A percentile compares a stretch with the other conserved stretches of the same genome.
Evolutionary conservation across 345 rosid genomes (phyloP).

Genomic region (Euphorbia peplus): DNA sequence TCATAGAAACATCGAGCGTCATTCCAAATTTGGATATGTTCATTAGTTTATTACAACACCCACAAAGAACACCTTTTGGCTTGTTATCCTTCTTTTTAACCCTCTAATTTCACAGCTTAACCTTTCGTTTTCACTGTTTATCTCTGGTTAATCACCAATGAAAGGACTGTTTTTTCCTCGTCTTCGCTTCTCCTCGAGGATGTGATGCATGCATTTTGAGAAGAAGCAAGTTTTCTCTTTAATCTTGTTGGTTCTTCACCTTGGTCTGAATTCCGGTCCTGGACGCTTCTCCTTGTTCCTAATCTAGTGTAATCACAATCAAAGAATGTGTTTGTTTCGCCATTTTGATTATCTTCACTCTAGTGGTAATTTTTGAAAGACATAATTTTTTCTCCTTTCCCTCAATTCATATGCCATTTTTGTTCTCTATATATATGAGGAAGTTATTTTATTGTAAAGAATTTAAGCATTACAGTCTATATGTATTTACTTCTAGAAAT

Average conservation of each 20-base stretch:
- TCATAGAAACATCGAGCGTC: constrained; percentile 6
- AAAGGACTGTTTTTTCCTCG: constrained; percentile 12
- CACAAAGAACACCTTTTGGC: constrained; percentile 16
- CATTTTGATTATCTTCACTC: not conserved
- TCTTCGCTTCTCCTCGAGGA: not conserved
- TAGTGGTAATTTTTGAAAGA: not conserved
- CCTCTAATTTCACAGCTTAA: not conserved
- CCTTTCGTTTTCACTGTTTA: not conserved
- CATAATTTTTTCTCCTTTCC: not conserved
- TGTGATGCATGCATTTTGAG: not conserved
- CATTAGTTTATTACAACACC: constrained; percentile 16
- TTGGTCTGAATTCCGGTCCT: not conserved
- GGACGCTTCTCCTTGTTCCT: not conserved
- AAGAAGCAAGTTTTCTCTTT: not conserved
- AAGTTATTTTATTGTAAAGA: no score
- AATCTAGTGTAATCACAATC: constrained; percentile 19
- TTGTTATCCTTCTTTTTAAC: constrained; percentile 4
- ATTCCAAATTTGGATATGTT: constrained; percentile 19
- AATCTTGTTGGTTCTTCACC: no score
- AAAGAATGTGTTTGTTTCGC: not conserved
- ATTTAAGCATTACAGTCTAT: no score
- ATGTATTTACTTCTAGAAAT: no score
- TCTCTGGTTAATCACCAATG: constrained; percentile 23
- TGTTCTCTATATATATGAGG: no score
- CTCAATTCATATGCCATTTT: constrained; percentile 16